Evolutionary conservation across 345 rosid species (phyloP).

Genomic region (Eucalyptus regnans): DNA sequence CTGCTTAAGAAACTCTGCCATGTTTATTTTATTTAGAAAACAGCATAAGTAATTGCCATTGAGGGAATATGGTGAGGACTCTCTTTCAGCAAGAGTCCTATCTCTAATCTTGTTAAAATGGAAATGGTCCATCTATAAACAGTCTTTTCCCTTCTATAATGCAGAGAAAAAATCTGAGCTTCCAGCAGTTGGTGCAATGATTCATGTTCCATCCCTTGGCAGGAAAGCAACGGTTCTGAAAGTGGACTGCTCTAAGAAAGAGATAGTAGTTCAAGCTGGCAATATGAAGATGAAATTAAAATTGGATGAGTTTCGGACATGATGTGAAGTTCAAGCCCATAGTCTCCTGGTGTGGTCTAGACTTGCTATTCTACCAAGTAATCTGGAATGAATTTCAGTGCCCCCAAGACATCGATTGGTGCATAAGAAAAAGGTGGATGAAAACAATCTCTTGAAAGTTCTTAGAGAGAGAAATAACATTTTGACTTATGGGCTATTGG

Average conservation of each 20-base stretch:
- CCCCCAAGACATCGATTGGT: neutral
- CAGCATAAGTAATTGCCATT: neutral
- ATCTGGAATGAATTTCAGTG: neutral
- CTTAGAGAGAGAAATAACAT: neutral
- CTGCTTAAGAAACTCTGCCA: neutral
- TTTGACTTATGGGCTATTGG: neutral
- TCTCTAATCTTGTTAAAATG: neutral
- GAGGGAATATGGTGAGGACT: neutral
- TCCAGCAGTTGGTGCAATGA: conserved; percentile 58
- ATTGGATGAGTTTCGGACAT: conserved; percentile 22
- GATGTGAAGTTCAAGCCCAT: neutral
- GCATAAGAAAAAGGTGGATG: neutral
- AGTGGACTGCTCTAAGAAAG: conserved; percentile 58
- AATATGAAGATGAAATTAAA: conserved; percentile 76
- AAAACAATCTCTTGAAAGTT: neutral
- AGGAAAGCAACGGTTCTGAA: conserved; percentile 52
- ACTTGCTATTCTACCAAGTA: neutral
- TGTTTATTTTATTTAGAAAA: neutral
- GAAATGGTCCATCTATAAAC: neutral
- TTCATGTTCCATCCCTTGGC: conserved; percentile 53
- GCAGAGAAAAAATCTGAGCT: conserved; percentile 21
- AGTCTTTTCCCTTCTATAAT: neutral
- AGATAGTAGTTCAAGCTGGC: conserved; percentile 76
- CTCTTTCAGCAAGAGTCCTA: neutral
- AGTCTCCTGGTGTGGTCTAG: neutral